Conservation (phyloP, 2,329 filamentous ascomycete genomes). For the Zymoseptoria pseudotritici region DNA sequence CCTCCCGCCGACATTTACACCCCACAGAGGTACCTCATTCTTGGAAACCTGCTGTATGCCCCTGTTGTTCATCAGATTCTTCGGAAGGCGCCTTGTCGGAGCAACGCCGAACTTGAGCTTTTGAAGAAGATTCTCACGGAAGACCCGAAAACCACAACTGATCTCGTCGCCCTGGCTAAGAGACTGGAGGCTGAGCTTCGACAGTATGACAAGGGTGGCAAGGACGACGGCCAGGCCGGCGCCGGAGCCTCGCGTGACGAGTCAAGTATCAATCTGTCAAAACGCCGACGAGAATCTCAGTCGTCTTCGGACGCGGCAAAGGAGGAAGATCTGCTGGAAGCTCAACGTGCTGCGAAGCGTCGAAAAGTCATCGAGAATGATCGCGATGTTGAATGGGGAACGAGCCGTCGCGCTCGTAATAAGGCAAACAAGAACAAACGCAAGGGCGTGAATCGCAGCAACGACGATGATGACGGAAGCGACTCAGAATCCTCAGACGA, state of each 20-base stretch:
- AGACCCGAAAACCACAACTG: slow-evolving; percentile 4
- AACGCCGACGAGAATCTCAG: slow-evolving; percentile 3
- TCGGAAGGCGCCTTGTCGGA: not conserved
- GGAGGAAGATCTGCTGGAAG: slow-evolving; percentile 6
- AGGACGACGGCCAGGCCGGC: not conserved
- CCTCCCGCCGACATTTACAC: not conserved
- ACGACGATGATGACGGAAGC: not conserved
- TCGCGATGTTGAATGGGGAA: not conserved
- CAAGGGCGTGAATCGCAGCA: not conserved
- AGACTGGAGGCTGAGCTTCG: slow-evolving; percentile 3
- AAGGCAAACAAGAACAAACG: not conserved
- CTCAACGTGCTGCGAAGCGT: slow-evolving; percentile 5
- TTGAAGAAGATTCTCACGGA: slow-evolving; percentile 7
- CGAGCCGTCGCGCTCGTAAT: not conserved
- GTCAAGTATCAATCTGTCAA: not conserved
- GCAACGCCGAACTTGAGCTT: slow-evolving; percentile 6
- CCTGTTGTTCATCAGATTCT: slow-evolving; percentile 6
- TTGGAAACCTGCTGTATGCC: slow-evolving; percentile 10
- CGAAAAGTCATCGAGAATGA: not conserved
- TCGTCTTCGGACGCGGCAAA: slow-evolving; percentile 5
- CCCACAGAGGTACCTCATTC: not conserved
- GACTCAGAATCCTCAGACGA: slow-evolving; percentile 4
- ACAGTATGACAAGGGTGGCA: not conserved
- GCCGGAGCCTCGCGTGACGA: not conserved
- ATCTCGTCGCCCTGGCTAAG: slow-evolving; percentile 2